phyloP scores from a whole-genome alignment of 2,329 filamentous ascomycete species.

The Alternaria viburni region DNA sequence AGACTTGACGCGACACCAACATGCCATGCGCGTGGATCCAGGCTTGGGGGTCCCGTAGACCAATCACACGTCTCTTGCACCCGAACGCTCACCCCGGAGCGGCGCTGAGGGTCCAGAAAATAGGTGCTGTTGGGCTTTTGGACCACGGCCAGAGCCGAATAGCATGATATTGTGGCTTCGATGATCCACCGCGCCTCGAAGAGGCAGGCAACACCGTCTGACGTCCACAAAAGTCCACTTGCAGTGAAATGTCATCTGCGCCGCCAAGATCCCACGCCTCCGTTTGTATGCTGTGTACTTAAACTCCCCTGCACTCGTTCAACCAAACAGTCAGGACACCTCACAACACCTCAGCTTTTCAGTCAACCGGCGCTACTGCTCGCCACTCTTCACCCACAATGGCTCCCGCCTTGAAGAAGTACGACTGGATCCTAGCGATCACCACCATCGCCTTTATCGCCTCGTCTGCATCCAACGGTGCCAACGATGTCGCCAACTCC shows the following conservation, averaged over 20 bases:
- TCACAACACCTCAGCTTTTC: neutral
- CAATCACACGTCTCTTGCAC: neutral
- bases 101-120: neutral
- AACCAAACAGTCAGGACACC: neutral
- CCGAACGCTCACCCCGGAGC: neutral
- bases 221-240: neutral
- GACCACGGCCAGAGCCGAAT: neutral
- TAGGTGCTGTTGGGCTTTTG: neutral
- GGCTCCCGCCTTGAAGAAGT: constrained; percentile 23
- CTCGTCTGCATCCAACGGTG: constrained; percentile 48
- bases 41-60: neutral
- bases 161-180: constrained; percentile 9
- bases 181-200: constrained; percentile 3
- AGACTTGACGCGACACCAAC: neutral
- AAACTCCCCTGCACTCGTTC: constrained; percentile 4
- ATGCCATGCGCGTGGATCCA: neutral
- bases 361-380: constrained; percentile 1
- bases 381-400: constrained; percentile 1
- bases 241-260: neutral
- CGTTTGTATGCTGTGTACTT: neutral
- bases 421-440: constrained; percentile 52
- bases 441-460: constrained; percentile 47
- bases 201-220: neutral
- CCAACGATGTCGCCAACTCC: constrained; percentile 63
- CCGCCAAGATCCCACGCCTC: neutral